Evolutionary conservation across 805 yeast genomes (phyloP).

Genomic region (Wickerhamomyces hampshirensis): DNA sequence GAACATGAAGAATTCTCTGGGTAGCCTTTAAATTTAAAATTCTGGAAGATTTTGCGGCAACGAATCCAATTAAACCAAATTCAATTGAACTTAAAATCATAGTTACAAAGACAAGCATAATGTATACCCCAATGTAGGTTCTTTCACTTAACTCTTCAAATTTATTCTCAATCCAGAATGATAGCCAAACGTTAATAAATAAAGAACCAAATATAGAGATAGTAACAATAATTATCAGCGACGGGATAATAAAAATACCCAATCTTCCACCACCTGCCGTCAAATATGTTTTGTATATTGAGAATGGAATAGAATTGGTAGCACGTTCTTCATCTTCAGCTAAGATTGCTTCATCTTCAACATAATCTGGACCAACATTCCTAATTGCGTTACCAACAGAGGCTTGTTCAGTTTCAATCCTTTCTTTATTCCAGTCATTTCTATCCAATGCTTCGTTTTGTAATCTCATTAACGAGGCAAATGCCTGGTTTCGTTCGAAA

Average conservation of each 20-base stretch:
- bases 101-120: conserved; percentile 51
- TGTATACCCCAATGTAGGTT: conserved; percentile 71
- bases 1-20: conserved; percentile 59
- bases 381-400: conserved; percentile 12
- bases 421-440: conserved; percentile 26
- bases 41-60: conserved; percentile 52
- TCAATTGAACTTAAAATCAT: conserved; percentile 38
- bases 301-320: conserved; percentile 44
- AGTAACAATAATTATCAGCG: conserved; percentile 21
- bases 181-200: conserved; percentile 72
- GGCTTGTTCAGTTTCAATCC: not conserved
- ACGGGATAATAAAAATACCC: conserved; percentile 27
- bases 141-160: conserved; percentile 43
- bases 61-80: conserved; percentile 42
- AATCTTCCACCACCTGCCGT: conserved; percentile 50
- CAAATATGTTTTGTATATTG: conserved; percentile 48
- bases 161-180: conserved; percentile 69
- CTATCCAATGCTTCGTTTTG: conserved; percentile 27
- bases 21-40: conserved; percentile 60
- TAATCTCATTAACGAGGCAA: conserved; percentile 44
- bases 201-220: conserved; percentile 46
- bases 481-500: conserved; percentile 33
- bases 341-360: conserved; percentile 29
- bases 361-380: conserved; percentile 9
- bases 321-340: conserved; percentile 53